Evolutionary conservation across 495 filamentous ascomycete species (phyloP).

Genomic region (Peziza echinospora): DNA sequence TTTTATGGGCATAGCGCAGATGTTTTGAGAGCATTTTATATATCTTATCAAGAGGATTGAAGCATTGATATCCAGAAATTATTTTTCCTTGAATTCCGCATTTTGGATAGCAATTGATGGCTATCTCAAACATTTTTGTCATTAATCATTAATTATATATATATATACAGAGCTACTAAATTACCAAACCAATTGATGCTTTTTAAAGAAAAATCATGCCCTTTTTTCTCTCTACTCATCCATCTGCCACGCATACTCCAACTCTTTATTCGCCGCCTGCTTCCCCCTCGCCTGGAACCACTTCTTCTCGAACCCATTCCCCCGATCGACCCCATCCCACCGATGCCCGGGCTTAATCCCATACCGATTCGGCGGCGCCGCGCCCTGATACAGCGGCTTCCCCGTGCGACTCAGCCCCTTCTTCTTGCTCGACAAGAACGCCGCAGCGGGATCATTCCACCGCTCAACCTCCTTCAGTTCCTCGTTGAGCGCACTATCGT

Average conservation of each 20-base stretch:
- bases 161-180: too few species aligned
- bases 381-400: conserved; percentile 57
- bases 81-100: too few species aligned
- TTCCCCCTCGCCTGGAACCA: conserved; percentile 73
- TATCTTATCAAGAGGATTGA: too few species aligned
- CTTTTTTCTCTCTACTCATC: conserved; percentile 36
- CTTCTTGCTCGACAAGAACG: conserved; percentile 42
- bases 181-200: too few species aligned
- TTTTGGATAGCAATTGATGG: too few species aligned
- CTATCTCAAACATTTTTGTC: too few species aligned
- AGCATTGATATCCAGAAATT: too few species aligned
- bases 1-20: too few species aligned
- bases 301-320: conserved; percentile 87
- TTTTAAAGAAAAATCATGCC: too few species aligned
- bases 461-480: conserved; percentile 51
- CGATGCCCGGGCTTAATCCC: conserved; percentile 75
- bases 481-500: conserved; percentile 66
- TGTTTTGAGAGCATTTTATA: too few species aligned
- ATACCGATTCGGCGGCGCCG: conserved; percentile 76
- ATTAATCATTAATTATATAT: too few species aligned
- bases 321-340: conserved; percentile 94
- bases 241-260: conserved; percentile 93
- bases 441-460: conserved; percentile 88
- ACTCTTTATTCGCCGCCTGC: conserved; percentile 43
- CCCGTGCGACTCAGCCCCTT: conserved; percentile 32